Evolutionary conservation across 108 stramenopile genomes (phyloP).

Genomic region (Pelagomonas calceolata): DNA sequence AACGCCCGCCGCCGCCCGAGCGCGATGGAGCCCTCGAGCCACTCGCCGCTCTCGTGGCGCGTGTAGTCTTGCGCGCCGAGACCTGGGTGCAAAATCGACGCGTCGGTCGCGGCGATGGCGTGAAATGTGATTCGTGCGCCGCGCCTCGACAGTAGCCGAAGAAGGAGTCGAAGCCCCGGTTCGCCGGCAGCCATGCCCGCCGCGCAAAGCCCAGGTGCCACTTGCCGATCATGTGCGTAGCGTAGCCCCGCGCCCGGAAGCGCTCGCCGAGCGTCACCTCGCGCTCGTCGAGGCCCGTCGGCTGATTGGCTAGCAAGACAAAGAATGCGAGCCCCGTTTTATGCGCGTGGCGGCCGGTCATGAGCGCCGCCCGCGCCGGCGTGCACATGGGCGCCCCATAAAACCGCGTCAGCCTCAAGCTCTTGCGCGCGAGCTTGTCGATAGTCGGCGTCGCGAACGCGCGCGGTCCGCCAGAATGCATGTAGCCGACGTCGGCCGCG

Average conservation of each 20-base stretch:
- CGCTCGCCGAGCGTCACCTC: background rate
- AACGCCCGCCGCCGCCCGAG: no score
- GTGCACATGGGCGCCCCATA: background rate
- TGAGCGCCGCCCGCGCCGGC: background rate
- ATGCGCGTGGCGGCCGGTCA: conserved; percentile 4
- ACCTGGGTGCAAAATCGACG: no score
- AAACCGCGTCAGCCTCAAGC: background rate
- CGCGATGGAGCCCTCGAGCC: no score
- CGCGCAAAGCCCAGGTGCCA: conserved; percentile 1
- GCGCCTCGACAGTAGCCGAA: conserved; percentile 10
- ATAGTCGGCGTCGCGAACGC: background rate
- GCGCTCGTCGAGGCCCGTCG: background rate
- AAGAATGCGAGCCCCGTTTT: background rate
- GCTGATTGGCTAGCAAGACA: background rate
- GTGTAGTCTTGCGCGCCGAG: no score
- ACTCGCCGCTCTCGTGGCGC: no score
- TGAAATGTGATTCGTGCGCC: no score
- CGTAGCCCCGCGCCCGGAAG: conserved; percentile 6
- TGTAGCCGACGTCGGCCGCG: background rate
- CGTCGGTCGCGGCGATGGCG: no score
- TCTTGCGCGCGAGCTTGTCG: background rate
- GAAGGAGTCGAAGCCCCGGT: conserved; percentile 9
- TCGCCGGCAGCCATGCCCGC: background rate
- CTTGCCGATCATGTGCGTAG: conserved; percentile 4
- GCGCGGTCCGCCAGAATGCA: background rate